Evolutionary conservation across 1,284 basidiomycete species (phyloP), one percentile per base, ranked within the genome.

Genomic region (Moesziomyces antarcticus): DNA sequence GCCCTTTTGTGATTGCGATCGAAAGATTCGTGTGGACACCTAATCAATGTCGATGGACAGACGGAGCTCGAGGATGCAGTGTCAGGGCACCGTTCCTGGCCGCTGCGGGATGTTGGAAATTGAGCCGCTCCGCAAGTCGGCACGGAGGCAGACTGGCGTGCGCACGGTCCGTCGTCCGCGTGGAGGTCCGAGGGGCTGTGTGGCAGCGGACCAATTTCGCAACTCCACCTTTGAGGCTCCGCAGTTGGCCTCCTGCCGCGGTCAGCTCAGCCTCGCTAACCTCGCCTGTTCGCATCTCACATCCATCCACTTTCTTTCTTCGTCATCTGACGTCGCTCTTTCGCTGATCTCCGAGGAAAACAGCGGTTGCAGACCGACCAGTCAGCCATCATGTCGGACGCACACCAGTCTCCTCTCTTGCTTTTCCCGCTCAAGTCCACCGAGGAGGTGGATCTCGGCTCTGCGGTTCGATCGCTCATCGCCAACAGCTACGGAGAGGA

Each of bases 401-500:
- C 68, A 25, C 64, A 71, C 24, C 73, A 75, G 35, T 71, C 73
- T 20, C 73, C 73, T 0, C 56, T 75, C 7, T 41, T 75, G 13
- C 57, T 67, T 13, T 49, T 88, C n/a, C 88, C 88, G 14, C 80
- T 84, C 58, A 89, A 89, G 83, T 84, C 85, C 22, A 88, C 88
- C 41, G 82, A 84, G 20, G 87, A 89, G 59, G 88, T 97, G 35
- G 96, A 98, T 86, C 95, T 95, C 90, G 92, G 94, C 3, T 89
- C 88, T 0, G 93, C 94, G 1, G 92, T 99, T 75, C 89, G 91
- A 37, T 89, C 88, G 65, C 88, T 94, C 50, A 97, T 99, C 85
- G 88, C 91, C 4, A 92, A 93, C 78, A 94, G 93, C 8, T 99
- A 97, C 84, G 94, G 94, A 53, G 96, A 99, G 87, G 90, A 89